Evolutionary conservation across 2,329 filamentous ascomycete genomes (phyloP).

Genomic region (Botrytis fragariae): DNA sequence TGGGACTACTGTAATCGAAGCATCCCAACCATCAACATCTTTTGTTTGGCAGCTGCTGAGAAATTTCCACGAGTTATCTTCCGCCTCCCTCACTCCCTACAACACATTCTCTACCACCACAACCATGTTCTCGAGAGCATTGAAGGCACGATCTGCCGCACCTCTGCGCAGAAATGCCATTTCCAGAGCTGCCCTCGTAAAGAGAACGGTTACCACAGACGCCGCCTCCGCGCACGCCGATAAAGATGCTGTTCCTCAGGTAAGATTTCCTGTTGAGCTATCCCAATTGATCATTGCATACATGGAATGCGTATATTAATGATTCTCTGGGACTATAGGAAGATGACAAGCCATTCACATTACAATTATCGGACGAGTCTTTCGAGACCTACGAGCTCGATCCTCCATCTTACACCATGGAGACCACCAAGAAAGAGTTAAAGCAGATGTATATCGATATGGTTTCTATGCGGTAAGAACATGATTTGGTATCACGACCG

Average conservation of each 20-base stretch:
- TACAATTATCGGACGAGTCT: constrained; percentile 94
- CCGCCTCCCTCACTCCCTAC: constrained; percentile 20
- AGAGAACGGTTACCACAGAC: constrained; percentile 85
- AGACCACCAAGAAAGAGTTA: constrained; percentile 95
- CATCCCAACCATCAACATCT: constrained; percentile 22
- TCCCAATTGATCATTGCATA: constrained; percentile 15
- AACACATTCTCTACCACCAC: constrained; percentile 23
- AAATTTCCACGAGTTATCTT: constrained; percentile 19
- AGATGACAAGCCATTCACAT: constrained; percentile 88
- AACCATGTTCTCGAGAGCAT: constrained; percentile 69
- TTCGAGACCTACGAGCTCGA: constrained; percentile 99
- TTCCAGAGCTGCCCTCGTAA: constrained; percentile 40
- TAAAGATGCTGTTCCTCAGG: constrained; percentile 67
- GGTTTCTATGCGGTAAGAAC: constrained; percentile 81
- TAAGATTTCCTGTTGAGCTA: constrained; percentile 42
- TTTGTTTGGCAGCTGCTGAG: constrained; percentile 19
- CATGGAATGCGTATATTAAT: background rate
- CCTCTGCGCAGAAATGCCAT: constrained; percentile 48
- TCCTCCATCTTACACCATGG: constrained; percentile 86
- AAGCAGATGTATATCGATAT: constrained; percentile 99
- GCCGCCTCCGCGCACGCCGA: constrained; percentile 89
- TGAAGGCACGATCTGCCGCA: constrained; percentile 57
- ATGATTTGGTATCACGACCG: background rate
- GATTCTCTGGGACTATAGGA: constrained; percentile 54
- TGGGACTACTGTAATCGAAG: constrained; percentile 18